Evolutionary conservation across 2,329 filamentous ascomycete genomes (phyloP), one percentile per base, ranked within the genome.

Genomic region (Curvularia sp.): DNA sequence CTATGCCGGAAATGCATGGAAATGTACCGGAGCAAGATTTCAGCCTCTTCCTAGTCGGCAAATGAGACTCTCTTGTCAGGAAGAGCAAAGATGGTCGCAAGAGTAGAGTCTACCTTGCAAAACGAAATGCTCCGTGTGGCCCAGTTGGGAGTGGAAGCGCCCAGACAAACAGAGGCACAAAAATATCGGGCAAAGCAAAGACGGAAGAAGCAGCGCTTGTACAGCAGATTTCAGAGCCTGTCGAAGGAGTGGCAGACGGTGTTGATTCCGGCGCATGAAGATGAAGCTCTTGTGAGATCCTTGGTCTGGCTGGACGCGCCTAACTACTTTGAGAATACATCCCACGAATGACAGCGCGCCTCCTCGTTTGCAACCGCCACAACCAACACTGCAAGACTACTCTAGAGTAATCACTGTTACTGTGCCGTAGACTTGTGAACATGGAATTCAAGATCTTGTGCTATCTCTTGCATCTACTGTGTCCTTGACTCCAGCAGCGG

Each of bases 111-210:
- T 62, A 61, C 61, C 64, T 62, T 68, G 64, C 67, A 67, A 65
- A 68, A 67, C 62, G 65, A 73, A 43, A 71, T 74, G 68, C 67
- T 75, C 70, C 62, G 53, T 60, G 66, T 51, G 67, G 58, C 62
- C 63, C 64, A 59, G 63, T 51, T 53, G 52, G n/a, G 61, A 56
- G 48, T 44, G 39, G 53, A 52, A 48, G 53, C 48, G 33, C 28
- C 31, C 28, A 44, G 33, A 38, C 24, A 26, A 24, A 31, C 22
- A 56, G 53, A 38, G 18, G 42, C 48, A 41, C 28, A 22, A 18
- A 39, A 38, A 39, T 35, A 30, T 43, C 12, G 57, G 44, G 38
- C 53, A 48, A 50, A 49, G 60, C 47, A 51, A 46, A 42, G 18
- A 44, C 35, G 15, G 20, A 54, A 46, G 24, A 51, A 55, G 35